phyloP scores from a whole-genome alignment of 2,329 filamentous ascomycete genomes.

The Colletotrichum eremochloae region DNA sequence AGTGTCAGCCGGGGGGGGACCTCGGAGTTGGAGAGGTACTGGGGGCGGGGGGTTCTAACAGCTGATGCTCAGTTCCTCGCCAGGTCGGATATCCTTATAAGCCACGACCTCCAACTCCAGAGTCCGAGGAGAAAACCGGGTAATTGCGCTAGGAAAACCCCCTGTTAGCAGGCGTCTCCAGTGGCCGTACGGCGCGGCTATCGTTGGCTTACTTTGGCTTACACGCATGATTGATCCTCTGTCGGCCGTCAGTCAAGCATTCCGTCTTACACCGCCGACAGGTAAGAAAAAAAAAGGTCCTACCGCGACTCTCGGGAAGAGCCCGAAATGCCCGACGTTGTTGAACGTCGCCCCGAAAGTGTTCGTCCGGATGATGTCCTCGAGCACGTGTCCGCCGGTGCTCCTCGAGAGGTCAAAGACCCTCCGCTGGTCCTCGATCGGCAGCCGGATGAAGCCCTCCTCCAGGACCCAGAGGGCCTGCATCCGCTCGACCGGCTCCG shows the following conservation, averaged over 20 bases:
- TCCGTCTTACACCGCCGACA: background rate
- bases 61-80: constrained; percentile 54
- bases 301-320: constrained; percentile 53
- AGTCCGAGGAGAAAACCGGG: constrained; percentile 49
- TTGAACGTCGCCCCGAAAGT: constrained; percentile 48
- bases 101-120: constrained; percentile 51
- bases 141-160: constrained; percentile 48
- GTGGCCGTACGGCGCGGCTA: background rate
- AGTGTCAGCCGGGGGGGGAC: constrained; percentile 23
- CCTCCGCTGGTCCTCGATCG: constrained; percentile 42
- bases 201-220: constrained; percentile 51
- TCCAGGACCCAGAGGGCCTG: constrained; percentile 47
- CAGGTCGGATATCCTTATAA: constrained; percentile 51
- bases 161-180: background rate
- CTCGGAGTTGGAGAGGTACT: too few species aligned
- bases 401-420: constrained; percentile 49
- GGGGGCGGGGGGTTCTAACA: constrained; percentile 45
- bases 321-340: constrained; percentile 46
- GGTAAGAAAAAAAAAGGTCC: constrained; percentile 25
- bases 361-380: constrained; percentile 53
- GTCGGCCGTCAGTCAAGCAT: background rate
- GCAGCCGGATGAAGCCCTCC: constrained; percentile 48
- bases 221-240: constrained; percentile 55
- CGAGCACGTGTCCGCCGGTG: constrained; percentile 49
- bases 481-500: constrained; percentile 42